A percentile compares a stretch with the other conserved stretches of the same genome.
phyloP scores from a whole-genome alignment of 257 asterid genomes.

The Fraxinus quadrangulata region DNA sequence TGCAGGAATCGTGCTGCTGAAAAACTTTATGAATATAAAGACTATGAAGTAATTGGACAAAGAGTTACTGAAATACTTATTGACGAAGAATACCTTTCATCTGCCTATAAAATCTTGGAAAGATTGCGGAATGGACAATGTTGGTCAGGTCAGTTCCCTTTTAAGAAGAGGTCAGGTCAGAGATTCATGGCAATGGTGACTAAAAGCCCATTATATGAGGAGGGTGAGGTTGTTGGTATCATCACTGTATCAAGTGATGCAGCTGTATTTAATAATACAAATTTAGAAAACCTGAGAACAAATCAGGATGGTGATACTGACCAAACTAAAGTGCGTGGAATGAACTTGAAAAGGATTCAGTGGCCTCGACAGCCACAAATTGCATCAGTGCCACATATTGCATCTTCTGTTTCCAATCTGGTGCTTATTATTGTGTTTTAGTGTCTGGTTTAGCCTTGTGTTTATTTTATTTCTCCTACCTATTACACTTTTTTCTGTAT shows the following conservation, averaged over 20 bases:
- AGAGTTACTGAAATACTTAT: slow-evolving; percentile 41
- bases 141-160: slow-evolving; percentile 80
- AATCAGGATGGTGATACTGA: slow-evolving; percentile 31
- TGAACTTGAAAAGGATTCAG: slow-evolving; percentile 39
- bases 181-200: slow-evolving; percentile 65
- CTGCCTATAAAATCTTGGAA: slow-evolving; percentile 37
- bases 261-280: slow-evolving; percentile 44
- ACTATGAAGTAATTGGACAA: slow-evolving; percentile 57
- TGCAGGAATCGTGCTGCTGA: slow-evolving; percentile 78
- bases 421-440: slow-evolving; percentile 43
- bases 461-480: slow-evolving; percentile 11
- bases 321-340: slow-evolving; percentile 35
- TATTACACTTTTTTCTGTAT: slow-evolving; percentile 9
- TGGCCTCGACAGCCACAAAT: slow-evolving; percentile 40
- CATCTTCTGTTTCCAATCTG: slow-evolving; percentile 63
- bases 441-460: slow-evolving; percentile 21
- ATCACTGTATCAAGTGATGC: slow-evolving; percentile 79
- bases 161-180: slow-evolving; percentile 56
- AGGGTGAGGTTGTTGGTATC: slow-evolving; percentile 58
- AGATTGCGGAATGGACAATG: slow-evolving; percentile 45
- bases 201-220: slow-evolving; percentile 65
- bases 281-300: slow-evolving; percentile 21
- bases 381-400: slow-evolving; percentile 47
- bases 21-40: slow-evolving; percentile 69
- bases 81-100: slow-evolving; percentile 45